Conservation (phyloP, 208 protist species). For the Leishmania guyanensis region DNA sequence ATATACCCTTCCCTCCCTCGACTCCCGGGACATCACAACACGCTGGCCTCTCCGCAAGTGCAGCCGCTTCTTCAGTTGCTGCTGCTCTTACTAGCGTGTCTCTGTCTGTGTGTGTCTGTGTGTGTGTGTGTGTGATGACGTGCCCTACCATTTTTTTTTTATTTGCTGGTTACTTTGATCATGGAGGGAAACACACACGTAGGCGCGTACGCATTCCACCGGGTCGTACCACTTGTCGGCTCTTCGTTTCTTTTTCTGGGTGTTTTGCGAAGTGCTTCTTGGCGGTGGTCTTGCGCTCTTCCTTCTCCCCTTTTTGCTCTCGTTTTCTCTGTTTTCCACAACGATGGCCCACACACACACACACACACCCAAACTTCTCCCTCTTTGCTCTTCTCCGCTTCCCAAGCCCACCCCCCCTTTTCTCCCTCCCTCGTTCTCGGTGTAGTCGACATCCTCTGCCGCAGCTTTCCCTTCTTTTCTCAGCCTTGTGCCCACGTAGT, state of each 20-base stretch:
- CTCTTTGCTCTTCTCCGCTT: conserved; percentile 8
- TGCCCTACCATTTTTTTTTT: too few relatives aligned
- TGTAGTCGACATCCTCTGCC: neutral
- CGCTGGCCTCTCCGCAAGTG: neutral
- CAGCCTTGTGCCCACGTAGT: neutral
- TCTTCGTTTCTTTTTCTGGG: neutral
- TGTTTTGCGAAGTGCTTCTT: neutral
- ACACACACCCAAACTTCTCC: neutral
- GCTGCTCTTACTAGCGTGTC: neutral
- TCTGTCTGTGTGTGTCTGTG: too few relatives aligned
- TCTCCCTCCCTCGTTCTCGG: neutral
- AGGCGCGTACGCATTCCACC: neutral
- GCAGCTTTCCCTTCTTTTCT: neutral
- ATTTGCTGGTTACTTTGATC: neutral
- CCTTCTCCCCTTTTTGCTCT: neutral
- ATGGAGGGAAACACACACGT: neutral
- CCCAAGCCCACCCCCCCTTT: neutral
- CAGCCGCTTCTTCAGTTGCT: neutral
- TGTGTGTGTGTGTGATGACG: too few relatives aligned
- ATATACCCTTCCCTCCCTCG: conserved; percentile 5
- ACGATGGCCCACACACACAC: neutral
- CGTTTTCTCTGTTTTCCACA: neutral
- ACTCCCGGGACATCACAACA: neutral
- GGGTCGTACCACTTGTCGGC: neutral
- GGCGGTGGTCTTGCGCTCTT: neutral